A percentile compares a stretch with the other conserved stretches of the same genome.
phyloP scores from a whole-genome alignment of 225 moss, liverwort and hornwort species.

The Bryum argenteum region DNA sequence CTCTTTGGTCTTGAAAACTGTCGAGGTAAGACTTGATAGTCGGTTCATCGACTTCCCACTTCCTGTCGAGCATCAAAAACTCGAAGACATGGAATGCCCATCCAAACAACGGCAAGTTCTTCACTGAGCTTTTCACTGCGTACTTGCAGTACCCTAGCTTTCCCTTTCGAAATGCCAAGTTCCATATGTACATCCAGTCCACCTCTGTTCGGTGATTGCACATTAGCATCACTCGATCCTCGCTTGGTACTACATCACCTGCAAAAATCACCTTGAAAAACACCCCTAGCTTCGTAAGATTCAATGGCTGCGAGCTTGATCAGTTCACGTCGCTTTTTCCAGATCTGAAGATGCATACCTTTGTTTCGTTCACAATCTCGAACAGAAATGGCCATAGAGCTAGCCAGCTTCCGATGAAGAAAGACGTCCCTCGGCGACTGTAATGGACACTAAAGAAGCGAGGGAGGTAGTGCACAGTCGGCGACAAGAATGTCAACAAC shows the following conservation, averaged over 20 bases:
- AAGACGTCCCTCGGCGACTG: slow-evolving; percentile 52
- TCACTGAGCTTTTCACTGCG: slow-evolving; percentile 82
- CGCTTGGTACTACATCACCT: slow-evolving; percentile 73
- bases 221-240: slow-evolving; percentile 90
- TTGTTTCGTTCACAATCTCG: slow-evolving; percentile 86
- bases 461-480: slow-evolving; percentile 50
- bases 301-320: not conserved
- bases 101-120: slow-evolving; percentile 92
- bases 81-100: slow-evolving; percentile 91
- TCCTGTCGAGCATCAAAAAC: slow-evolving; percentile 84
- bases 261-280: slow-evolving; percentile 82
- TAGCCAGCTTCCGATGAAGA: slow-evolving; percentile 81
- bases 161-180: slow-evolving; percentile 79
- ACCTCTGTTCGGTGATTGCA: slow-evolving; percentile 99
- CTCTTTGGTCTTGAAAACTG: slow-evolving; percentile 70
- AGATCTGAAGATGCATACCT: slow-evolving; percentile 33
- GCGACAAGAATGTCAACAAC: slow-evolving; percentile 51
- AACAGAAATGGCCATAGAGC: slow-evolving; percentile 94
- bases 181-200: slow-evolving; percentile 99
- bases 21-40: slow-evolving; percentile 71
- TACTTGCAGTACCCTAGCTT: slow-evolving; percentile 89
- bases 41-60: slow-evolving; percentile 80
- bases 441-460: slow-evolving; percentile 70
- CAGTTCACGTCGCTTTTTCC: not conserved
- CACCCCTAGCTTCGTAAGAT: slow-evolving; percentile 20